A percentile compares a stretch with the other conserved stretches of the same genome.
phyloP scores from a whole-genome alignment of 2,329 filamentous ascomycete genomes.

The Pseudogymnoascus sp. region DNA sequence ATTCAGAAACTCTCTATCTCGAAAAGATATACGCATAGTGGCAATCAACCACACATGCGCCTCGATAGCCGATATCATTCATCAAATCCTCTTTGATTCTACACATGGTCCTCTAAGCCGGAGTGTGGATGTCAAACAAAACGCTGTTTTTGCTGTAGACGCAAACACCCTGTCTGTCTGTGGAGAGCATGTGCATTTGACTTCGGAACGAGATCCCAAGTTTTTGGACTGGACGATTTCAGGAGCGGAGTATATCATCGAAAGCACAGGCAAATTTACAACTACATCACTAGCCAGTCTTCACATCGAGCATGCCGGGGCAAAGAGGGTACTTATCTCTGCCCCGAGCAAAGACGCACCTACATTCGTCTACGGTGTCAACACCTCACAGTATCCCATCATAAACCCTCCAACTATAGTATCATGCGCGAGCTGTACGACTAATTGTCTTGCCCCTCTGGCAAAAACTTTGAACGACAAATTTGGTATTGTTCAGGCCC shows the following conservation, averaged over 20 bases:
- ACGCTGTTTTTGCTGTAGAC: constrained; percentile 14
- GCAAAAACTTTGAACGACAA: constrained; percentile 29
- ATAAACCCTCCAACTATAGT: constrained; percentile 21
- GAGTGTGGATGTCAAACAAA: background rate
- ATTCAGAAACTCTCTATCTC: constrained; percentile 14
- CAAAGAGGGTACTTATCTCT: constrained; percentile 16
- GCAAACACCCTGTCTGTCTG: constrained; percentile 13
- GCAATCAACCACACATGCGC: constrained; percentile 17
- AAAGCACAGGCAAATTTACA: constrained; percentile 18
- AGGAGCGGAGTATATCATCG: constrained; percentile 15
- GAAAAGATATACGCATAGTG: constrained; percentile 14
- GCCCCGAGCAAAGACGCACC: constrained; percentile 15
- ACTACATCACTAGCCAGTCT: constrained; percentile 1
- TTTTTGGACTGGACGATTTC: constrained; percentile 13
- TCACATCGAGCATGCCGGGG: constrained; percentile 12
- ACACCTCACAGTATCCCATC: constrained; percentile 25
- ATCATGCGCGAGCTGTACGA: constrained; percentile 32
- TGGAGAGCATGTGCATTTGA: constrained; percentile 13
- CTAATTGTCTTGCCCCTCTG: constrained; percentile 31
- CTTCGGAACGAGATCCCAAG: constrained; percentile 14
- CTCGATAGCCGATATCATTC: constrained; percentile 15
- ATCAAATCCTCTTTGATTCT: constrained; percentile 17
- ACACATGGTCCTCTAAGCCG: constrained; percentile 15
- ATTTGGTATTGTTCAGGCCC: constrained; percentile 30
- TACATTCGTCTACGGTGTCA: constrained; percentile 32